Evolutionary conservation across 2,329 filamentous ascomycete genomes (phyloP), one percentile per base, ranked within the genome.

Genomic region (Incumbomyces lentus): DNA sequence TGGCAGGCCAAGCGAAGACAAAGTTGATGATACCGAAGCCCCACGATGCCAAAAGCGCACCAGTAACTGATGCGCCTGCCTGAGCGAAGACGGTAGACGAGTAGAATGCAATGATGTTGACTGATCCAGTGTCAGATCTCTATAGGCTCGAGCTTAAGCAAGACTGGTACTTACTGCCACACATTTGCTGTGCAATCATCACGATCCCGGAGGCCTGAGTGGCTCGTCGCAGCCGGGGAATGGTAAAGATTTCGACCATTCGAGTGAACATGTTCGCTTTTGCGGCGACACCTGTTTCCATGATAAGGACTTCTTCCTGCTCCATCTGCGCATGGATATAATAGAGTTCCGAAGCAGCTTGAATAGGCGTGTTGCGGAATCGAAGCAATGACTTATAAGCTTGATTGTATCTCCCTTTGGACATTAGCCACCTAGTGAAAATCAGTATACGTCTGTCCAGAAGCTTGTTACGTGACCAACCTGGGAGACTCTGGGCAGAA

Each of bases 161-260:
- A 26, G 22, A 26, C 22, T 26, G n/a, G 6, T 13, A 39, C 36
- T 86, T 85, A 62, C 84, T 72, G 65, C 75, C 76, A 55, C 79
- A 83, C 74, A 84, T 80, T 62, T 84, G 80, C 62, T 84, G 81
- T 0, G 79, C 79, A 56, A 84, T 79, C 86, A 93, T 93, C 54
- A 90, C 84, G 1, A 79, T 78, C 53, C 81, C 84, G 1, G 85
- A 83, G 5, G 86, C 86, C 26, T 84, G 71, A 2, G 81, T 89
- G 2, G 87, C 87, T 34, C 69, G 68, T 33, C 69, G 65, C 46
- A 71, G 62, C 14, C 69, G 66, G 5, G 69, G 69, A 43, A 72
- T 67, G 11, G 69, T 71, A 51, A 72, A 72, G 0, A 77, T 60
- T 49, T 72, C 65, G 36, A 68, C 44, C 53, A 86, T 79, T 13